Evolutionary conservation across 495 filamentous ascomycete genomes (phyloP).

Genomic region (Aspergillus avenaceus): DNA sequence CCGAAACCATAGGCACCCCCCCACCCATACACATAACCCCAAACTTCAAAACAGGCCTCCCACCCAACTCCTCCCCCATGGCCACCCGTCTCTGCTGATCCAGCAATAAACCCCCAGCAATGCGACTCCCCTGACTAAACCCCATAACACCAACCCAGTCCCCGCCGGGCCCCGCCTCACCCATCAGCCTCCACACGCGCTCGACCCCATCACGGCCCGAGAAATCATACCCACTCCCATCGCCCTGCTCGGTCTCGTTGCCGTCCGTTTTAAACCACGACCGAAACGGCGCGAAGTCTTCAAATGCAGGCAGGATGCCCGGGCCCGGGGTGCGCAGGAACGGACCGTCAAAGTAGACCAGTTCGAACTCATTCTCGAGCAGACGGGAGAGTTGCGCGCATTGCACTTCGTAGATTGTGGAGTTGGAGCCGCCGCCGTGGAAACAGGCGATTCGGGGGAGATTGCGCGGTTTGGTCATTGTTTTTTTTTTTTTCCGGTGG

Average conservation of each 20-base stretch:
- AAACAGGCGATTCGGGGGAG: constrained; percentile 34
- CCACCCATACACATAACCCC: constrained; percentile 35
- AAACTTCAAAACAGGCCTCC: constrained; percentile 11
- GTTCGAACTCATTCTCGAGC: constrained; percentile 19
- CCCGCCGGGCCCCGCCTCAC: constrained; percentile 43
- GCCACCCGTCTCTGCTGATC: constrained; percentile 49
- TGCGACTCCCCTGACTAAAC: constrained; percentile 54
- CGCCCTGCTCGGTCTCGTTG: constrained; percentile 42
- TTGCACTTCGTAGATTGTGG: constrained; percentile 25
- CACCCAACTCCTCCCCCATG: not conserved
- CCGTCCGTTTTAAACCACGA: constrained; percentile 47
- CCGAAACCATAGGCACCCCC: constrained; percentile 19
- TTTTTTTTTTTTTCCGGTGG: too few relatives aligned
- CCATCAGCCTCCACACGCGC: constrained; percentile 19
- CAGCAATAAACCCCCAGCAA: constrained; percentile 41
- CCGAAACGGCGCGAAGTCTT: constrained; percentile 50
- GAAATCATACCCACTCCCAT: constrained; percentile 17
- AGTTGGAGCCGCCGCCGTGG: constrained; percentile 31
- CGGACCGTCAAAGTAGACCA: constrained; percentile 30
- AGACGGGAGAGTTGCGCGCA: constrained; percentile 15
- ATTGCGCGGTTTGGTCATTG: not conserved
- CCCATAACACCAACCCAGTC: constrained; percentile 57
- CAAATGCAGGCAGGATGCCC: constrained; percentile 29
- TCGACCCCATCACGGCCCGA: constrained; percentile 17
- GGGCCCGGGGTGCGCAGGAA: constrained; percentile 27